Conservation (phyloP, 148 eudicot genomes). For the Rhododendron ovatum region DNA sequence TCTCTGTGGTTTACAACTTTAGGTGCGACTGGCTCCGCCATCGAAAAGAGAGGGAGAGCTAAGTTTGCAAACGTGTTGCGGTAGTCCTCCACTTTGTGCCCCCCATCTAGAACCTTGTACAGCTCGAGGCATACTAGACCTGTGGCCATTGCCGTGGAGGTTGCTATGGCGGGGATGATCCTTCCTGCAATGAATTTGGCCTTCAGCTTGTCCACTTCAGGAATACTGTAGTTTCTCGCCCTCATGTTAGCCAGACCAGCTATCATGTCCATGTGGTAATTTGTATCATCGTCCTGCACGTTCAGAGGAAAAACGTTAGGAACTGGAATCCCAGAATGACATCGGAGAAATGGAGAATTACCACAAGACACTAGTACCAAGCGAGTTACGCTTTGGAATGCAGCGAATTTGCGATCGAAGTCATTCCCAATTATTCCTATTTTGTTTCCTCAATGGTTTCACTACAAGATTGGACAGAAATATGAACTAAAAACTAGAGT, state of each 20-base stretch:
- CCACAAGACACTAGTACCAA: background rate
- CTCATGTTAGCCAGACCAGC: conserved; percentile 88
- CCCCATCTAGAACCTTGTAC: conserved; percentile 68
- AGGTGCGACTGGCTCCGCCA: conserved; percentile 85
- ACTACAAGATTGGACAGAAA: background rate
- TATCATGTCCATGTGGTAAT: conserved; percentile 87
- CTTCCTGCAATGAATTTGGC: conserved; percentile 93
- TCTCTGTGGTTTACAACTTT: conserved; percentile 74
- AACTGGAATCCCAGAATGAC: background rate
- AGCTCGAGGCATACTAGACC: conserved; percentile 95
- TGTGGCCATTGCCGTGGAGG: conserved; percentile 83
- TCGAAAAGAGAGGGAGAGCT: conserved; percentile 84
- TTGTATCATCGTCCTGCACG: conserved; percentile 83
- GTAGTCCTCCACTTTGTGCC: conserved; percentile 77
- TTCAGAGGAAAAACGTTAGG: background rate
- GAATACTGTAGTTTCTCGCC: conserved; percentile 86
- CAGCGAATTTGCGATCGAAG: background rate
- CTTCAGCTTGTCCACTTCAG: conserved; percentile 87
- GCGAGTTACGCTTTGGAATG: background rate
- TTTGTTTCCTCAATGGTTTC: background rate
- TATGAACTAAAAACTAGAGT: background rate
- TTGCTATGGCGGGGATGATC: conserved; percentile 93
- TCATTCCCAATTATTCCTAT: background rate
- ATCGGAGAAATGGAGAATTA: background rate
- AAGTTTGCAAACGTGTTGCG: conserved; percentile 85